Conservation (phyloP, 257 asterid genomes). For the Knoxia roxburghii region DNA sequence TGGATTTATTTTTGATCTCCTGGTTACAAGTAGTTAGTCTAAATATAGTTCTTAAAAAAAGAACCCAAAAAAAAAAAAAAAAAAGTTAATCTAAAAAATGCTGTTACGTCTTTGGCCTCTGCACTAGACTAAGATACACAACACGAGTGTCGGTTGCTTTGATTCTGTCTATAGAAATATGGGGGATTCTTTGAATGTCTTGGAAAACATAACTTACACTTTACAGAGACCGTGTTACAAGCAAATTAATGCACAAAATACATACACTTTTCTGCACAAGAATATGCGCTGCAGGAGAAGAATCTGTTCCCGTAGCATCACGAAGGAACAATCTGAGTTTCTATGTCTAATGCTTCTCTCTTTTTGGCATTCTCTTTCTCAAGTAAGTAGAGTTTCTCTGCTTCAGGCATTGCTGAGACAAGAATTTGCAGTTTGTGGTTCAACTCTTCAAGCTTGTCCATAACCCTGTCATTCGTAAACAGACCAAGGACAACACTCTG, state of each 20-base stretch:
- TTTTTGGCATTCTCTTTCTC: constrained; percentile 56
- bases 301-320: neutral
- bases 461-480: constrained; percentile 76
- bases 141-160: neutral
- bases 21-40: too few species aligned
- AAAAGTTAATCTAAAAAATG: too few species aligned
- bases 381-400: constrained; percentile 59
- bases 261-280: too few species aligned
- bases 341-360: constrained; percentile 44
- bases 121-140: neutral
- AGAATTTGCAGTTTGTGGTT: constrained; percentile 55
- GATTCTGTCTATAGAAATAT: neutral
- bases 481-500: constrained; percentile 53
- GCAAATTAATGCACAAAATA: neutral
- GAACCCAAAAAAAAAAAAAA: too few species aligned
- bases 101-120: neutral
- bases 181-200: neutral
- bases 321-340: constrained; percentile 23
- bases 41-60: too few species aligned
- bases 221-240: neutral
- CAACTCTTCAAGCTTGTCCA: constrained; percentile 76
- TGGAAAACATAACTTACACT: too few species aligned
- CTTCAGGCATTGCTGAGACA: constrained; percentile 66
- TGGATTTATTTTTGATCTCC: neutral
- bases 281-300: neutral